Percentiles rank a stretch among this genome's conserved stretches.
Evolutionary conservation across 2,329 filamentous ascomycete genomes (phyloP).

Genomic region (Neofusicoccum laricinum): DNA sequence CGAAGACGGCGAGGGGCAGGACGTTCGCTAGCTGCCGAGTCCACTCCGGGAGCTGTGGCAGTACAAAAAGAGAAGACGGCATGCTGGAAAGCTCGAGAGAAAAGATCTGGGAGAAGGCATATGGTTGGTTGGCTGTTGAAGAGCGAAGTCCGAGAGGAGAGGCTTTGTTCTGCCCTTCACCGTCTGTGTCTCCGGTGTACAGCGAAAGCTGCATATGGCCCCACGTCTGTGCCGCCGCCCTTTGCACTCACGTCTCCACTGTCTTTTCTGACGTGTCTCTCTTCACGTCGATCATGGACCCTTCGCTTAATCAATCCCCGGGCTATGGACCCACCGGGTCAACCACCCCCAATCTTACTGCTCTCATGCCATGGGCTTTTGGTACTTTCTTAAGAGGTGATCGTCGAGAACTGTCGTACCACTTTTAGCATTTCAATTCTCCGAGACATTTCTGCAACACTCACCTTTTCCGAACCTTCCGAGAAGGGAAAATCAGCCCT

Average conservation of each 20-base stretch:
- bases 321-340: neutral
- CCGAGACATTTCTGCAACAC: no score
- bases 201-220: conserved; percentile 4
- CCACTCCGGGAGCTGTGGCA: conserved; percentile 2
- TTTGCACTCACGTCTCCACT: neutral
- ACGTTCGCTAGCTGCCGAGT: conserved; percentile 7
- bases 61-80: neutral
- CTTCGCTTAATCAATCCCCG: conserved; percentile 6
- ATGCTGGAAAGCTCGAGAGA: neutral
- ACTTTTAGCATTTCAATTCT: no score
- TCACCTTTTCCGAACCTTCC: no score
- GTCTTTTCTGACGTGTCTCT: conserved; percentile 3
- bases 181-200: neutral
- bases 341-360: neutral
- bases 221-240: neutral
- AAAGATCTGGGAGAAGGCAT: no score
- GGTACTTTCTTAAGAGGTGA: no score
- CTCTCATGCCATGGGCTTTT: no score
- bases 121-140: no score
- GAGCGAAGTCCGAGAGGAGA: neutral
- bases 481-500: no score
- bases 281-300: conserved; percentile 1
- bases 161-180: neutral
- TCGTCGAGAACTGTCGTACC: no score
- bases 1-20: neutral